Evolutionary conservation across 2,329 filamentous ascomycete genomes (phyloP).

Genomic region (Arthroderma sp.): DNA sequence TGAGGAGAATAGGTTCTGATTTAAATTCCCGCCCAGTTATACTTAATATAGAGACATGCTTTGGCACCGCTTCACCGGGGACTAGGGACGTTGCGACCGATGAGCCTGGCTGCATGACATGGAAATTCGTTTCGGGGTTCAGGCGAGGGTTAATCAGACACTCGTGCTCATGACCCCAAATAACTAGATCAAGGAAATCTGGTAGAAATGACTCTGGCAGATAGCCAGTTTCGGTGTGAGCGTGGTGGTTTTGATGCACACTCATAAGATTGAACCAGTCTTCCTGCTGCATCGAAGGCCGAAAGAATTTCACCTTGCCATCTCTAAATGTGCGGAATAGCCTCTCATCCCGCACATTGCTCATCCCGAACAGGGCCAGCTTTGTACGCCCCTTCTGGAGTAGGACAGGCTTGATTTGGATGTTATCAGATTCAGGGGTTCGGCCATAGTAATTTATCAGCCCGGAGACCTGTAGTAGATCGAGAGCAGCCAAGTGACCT

Average conservation of each 20-base stretch:
- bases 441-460: conserved; percentile 93
- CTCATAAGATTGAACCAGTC: conserved; percentile 97
- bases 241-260: conserved; percentile 92
- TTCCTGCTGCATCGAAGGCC: conserved; percentile 61
- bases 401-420: conserved; percentile 79
- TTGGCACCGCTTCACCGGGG: conserved; percentile 77
- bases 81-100: conserved; percentile 89
- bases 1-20: conserved; percentile 68
- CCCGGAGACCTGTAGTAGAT: conserved; percentile 80
- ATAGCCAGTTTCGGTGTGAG: conserved; percentile 84
- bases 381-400: conserved; percentile 91
- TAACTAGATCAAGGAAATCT: conserved; percentile 75
- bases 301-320: conserved; percentile 86
- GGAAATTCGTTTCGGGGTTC: conserved; percentile 80
- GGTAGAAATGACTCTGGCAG: conserved; percentile 88
- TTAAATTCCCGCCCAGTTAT: conserved; percentile 74
- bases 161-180: conserved; percentile 98
- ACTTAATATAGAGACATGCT: conserved; percentile 77
- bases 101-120: conserved; percentile 95
- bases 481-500: conserved; percentile 79
- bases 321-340: conserved; percentile 89
- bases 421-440: conserved; percentile 83
- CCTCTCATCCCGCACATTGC: conserved; percentile 90
- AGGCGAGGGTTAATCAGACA: conserved; percentile 73
- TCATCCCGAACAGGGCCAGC: conserved; percentile 82